Percentiles rank a stretch among this genome's conserved stretches.
Conservation (phyloP, 2,329 filamentous ascomycete genomes). For the Fusarium duplospermum region DNA sequence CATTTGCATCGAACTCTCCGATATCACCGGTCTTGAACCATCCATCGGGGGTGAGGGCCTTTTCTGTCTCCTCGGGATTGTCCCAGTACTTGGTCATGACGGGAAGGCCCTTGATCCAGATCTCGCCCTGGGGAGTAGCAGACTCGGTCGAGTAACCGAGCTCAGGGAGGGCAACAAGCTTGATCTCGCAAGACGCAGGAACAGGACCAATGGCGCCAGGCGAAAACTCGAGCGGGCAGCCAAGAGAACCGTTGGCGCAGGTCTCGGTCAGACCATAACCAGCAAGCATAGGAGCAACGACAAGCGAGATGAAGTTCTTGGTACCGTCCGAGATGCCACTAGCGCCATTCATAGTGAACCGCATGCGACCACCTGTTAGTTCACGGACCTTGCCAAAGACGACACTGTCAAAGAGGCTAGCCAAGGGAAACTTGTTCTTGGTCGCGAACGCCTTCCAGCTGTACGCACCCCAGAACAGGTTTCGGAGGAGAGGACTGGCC, state of each 20-base stretch:
- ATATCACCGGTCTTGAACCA: conserved; percentile 99
- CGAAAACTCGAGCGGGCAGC: conserved; percentile 87
- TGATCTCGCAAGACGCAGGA: conserved; percentile 83
- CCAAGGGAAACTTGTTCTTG: conserved; percentile 70
- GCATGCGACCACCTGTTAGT: conserved; percentile 86
- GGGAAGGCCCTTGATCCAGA: conserved; percentile 84
- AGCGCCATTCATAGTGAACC: conserved; percentile 94
- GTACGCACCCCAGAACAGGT: conserved; percentile 80
- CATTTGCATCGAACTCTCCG: conserved; percentile 84
- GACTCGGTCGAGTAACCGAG: conserved; percentile 84
- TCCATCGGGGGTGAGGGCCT: conserved; percentile 81
- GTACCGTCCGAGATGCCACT: conserved; percentile 91
- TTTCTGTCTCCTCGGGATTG: conserved; percentile 85
- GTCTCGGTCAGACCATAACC: conserved; percentile 98
- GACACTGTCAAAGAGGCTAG: conserved; percentile 78
- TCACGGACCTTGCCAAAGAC: conserved; percentile 94
- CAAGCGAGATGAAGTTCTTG: conserved; percentile 89
- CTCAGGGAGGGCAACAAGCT: conserved; percentile 90
- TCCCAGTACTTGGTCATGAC: conserved; percentile 85
- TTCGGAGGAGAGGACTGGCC: conserved; percentile 75
- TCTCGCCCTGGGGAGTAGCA: conserved; percentile 88
- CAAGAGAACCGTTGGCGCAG: conserved; percentile 82
- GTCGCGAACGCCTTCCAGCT: conserved; percentile 70
- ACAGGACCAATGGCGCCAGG: conserved; percentile 81
- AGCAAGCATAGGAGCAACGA: conserved; percentile 91